Conservation (phyloP, 2,329 filamentous ascomycete species). For the Cercospora sp. region DNA sequence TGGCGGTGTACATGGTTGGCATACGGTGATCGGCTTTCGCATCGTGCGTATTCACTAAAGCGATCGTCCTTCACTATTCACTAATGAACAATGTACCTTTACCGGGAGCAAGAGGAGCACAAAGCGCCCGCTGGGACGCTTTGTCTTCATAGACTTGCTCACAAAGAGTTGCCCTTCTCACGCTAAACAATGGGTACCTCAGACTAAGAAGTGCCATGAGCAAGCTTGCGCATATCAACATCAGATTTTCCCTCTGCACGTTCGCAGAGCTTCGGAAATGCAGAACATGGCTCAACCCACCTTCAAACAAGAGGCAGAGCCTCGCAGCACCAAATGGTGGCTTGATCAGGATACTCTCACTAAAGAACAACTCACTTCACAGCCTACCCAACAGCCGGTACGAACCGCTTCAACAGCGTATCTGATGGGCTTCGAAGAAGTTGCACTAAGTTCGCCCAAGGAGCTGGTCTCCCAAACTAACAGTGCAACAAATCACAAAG, state of each 20-base stretch:
- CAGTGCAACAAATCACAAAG: not conserved
- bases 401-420: not conserved
- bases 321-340: constrained; percentile 1
- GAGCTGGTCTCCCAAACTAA: not conserved
- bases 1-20: constrained; percentile 15
- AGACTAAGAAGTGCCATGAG: not conserved
- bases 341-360: not conserved
- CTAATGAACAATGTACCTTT: not conserved
- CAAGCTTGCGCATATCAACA: not conserved
- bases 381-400: not conserved
- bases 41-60: not conserved
- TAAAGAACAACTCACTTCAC: not conserved
- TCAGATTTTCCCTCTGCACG: not conserved
- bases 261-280: not conserved
- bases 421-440: constrained; percentile 19
- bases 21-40: constrained; percentile 11
- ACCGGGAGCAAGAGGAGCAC: not conserved
- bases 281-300: not conserved
- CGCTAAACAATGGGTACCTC: not conserved
- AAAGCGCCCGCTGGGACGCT: not conserved
- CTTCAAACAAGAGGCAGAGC: not conserved
- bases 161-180: not conserved
- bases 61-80: not conserved
- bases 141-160: not conserved
- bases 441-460: not conserved